These are phyloP conservation scores for Ormosia semicastrata DNA, from an alignment of 306 rosid genomes.

Conservation along the genomic window DNA sequence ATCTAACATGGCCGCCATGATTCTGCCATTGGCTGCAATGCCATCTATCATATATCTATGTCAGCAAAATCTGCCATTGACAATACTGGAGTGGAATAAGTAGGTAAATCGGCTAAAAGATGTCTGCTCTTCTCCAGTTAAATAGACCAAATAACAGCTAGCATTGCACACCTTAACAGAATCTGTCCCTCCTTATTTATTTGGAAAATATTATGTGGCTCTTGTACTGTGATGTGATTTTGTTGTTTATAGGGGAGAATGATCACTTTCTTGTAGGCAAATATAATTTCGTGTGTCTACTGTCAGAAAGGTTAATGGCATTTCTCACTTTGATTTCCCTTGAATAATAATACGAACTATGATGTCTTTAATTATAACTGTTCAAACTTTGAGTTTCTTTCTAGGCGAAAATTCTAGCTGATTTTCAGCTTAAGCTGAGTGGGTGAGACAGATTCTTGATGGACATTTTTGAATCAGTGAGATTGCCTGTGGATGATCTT, in stretches of 20 bases:
- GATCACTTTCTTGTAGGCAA: background rate
- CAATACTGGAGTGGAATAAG: background rate
- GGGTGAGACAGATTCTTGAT: background rate
- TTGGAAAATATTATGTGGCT: background rate
- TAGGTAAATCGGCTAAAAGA: background rate
- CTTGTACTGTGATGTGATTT: background rate
- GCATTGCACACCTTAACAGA: background rate
- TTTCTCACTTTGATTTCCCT: background rate
- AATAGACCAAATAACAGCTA: background rate
- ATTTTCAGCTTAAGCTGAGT: background rate
- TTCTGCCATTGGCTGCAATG: background rate
- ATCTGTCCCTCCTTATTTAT: background rate
- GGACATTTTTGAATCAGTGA: constrained; percentile 10
- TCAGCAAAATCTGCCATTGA: background rate
- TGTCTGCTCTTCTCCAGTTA: background rate
- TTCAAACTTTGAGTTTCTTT: background rate
- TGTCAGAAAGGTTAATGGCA: background rate
- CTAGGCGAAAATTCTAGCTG: background rate
- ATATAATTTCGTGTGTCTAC: background rate
- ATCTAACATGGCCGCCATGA: background rate
- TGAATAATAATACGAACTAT: background rate
- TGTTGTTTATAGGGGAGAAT: background rate
- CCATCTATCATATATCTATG: background rate
- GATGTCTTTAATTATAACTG: background rate
- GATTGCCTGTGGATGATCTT: background rate